Conservation (phyloP, 371 early-diverging fungal species). For the Actinomortierella wolfii region DNA sequence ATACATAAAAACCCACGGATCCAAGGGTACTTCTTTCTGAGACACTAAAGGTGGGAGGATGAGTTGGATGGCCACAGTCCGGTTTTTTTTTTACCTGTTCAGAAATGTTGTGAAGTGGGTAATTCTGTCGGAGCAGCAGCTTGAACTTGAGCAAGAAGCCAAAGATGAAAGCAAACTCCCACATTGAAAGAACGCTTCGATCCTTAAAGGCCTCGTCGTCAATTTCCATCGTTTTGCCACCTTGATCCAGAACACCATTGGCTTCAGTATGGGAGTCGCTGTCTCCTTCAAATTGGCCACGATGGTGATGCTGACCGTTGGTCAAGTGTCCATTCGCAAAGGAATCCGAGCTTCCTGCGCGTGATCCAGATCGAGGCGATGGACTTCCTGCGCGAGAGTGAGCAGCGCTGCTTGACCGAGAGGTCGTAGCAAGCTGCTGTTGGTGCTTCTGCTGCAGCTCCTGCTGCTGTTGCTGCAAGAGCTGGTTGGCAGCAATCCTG, state of each 20-base stretch:
- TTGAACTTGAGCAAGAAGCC: conserved; percentile 39
- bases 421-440: background rate
- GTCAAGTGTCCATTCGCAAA: conserved; percentile 18
- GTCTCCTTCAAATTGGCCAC: background rate
- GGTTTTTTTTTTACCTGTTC: too few species aligned
- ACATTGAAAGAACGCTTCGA: conserved; percentile 9
- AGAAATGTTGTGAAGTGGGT: conserved; percentile 25
- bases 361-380: conserved; percentile 2
- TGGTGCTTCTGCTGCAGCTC: conserved; percentile 5
- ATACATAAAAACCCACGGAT: too few species aligned
- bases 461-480: background rate
- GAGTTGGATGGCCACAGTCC: too few species aligned
- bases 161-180: conserved; percentile 32
- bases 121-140: conserved; percentile 21
- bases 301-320: conserved; percentile 7
- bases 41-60: too few species aligned
- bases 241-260: background rate
- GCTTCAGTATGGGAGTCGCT: background rate
- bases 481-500: too few species aligned
- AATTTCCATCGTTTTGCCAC: background rate
- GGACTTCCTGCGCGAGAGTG: background rate
- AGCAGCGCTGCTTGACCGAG: background rate
- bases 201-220: background rate
- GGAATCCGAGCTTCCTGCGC: conserved; percentile 23
- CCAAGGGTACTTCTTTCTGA: too few species aligned